These are phyloP conservation scores for Pythium insidiosum DNA, from an alignment of 352 stramenopile species.

Conservation along the genomic window DNA sequence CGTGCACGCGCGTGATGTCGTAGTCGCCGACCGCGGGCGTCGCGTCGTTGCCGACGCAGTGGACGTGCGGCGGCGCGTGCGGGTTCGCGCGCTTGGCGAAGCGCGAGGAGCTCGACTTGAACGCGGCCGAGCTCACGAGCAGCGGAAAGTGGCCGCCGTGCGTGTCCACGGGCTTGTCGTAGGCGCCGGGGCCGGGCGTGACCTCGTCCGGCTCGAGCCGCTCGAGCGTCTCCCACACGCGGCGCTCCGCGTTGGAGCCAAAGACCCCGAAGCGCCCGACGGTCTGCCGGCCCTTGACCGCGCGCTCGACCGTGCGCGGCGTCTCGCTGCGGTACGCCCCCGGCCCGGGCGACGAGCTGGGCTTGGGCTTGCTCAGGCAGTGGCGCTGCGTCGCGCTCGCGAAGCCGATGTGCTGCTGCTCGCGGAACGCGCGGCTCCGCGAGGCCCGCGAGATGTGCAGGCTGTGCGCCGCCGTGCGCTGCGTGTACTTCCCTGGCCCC, in stretches of 20 bases:
- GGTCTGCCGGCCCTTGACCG: conserved; percentile 32
- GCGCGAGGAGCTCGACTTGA: conserved; percentile 46
- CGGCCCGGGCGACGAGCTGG: conserved; percentile 27
- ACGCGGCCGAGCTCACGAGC: conserved; percentile 34
- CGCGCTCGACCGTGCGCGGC: conserved; percentile 43
- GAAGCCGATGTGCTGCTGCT: conserved; percentile 52
- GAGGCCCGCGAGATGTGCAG: neutral
- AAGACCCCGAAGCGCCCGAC: conserved; percentile 66
- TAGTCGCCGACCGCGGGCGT: conserved; percentile 38
- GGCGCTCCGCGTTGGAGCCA: conserved; percentile 64
- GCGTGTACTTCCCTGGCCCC: conserved; percentile 47
- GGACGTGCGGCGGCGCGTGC: conserved; percentile 38
- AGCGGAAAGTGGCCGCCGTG: conserved; percentile 26
- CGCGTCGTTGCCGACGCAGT: conserved; percentile 35
- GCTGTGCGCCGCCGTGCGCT: conserved; percentile 5
- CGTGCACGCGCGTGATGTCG: conserved; percentile 3
- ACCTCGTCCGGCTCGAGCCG: conserved; percentile 32
- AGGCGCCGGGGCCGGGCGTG: conserved; percentile 52
- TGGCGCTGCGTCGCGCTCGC: conserved; percentile 53
- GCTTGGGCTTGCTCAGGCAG: conserved; percentile 39
- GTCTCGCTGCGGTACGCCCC: conserved; percentile 58
- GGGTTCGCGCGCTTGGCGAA: conserved; percentile 33
- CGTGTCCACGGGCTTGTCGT: conserved; percentile 18
- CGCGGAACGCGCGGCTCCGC: conserved; percentile 15
- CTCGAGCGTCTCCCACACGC: conserved; percentile 55